Percentiles rank a stretch among this genome's conserved stretches.
Conservation (phyloP, 345 rosid genomes). For the Rhodamnia argentea region DNA sequence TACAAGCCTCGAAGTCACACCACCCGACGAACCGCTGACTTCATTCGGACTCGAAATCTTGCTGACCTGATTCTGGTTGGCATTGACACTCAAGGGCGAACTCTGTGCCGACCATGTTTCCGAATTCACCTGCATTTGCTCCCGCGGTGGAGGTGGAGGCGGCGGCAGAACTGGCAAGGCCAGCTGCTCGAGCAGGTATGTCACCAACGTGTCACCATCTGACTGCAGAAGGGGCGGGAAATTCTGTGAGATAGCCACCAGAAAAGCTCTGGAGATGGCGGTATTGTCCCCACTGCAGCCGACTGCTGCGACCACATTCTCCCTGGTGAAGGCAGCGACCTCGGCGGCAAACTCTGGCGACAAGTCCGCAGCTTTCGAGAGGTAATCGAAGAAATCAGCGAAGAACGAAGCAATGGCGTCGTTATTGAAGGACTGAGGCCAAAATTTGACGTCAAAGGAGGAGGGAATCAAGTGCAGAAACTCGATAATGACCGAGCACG, state of each 20-base stretch:
- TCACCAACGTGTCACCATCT: slow-evolving; percentile 60
- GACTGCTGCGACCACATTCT: slow-evolving; percentile 43
- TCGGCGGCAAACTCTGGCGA: slow-evolving; percentile 55
- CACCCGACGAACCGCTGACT: slow-evolving; percentile 35
- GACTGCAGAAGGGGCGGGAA: slow-evolving; percentile 52
- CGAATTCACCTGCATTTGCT: slow-evolving; percentile 26
- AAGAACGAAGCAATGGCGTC: slow-evolving; percentile 50
- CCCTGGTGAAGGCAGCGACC: slow-evolving; percentile 55
- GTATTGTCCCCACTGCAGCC: slow-evolving; percentile 23
- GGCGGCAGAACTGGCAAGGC: slow-evolving; percentile 18
- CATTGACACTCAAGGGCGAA: background rate
- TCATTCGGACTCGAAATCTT: slow-evolving; percentile 50
- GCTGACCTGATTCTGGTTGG: slow-evolving; percentile 18
- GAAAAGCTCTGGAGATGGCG: slow-evolving; percentile 46
- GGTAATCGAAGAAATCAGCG: slow-evolving; percentile 47
- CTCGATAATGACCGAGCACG: slow-evolving; percentile 47
- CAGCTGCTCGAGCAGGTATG: slow-evolving; percentile 57
- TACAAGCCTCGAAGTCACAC: slow-evolving; percentile 61
- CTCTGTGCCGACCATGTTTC: slow-evolving; percentile 41
- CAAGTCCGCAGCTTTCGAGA: slow-evolving; percentile 32
- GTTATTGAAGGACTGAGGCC: slow-evolving; percentile 53
- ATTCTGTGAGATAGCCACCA: slow-evolving; percentile 59
- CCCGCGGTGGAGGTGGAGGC: slow-evolving; percentile 23
- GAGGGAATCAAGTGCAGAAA: slow-evolving; percentile 37
- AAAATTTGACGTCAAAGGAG: slow-evolving; percentile 57